Conservation (phyloP, 768 basidiomycete species). For the Lactarius pseudohatsudake region DNA sequence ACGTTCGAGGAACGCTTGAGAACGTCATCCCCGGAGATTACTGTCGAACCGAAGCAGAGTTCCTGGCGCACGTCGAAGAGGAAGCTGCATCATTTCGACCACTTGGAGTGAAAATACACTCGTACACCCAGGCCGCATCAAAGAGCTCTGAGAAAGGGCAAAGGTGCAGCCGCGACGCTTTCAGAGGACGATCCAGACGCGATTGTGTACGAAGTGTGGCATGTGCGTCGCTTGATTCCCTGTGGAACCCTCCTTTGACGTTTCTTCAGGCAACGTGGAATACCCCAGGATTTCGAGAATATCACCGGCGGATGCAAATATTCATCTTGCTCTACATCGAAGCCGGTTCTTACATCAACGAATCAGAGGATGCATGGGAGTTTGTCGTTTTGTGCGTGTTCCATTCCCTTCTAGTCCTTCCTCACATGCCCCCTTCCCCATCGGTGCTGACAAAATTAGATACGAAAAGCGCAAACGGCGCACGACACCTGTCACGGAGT, state of each 20-base stretch:
- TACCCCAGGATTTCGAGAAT: slow-evolving; percentile 86
- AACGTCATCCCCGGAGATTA: slow-evolving; percentile 84
- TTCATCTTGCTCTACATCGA: slow-evolving; percentile 96
- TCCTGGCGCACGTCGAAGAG: slow-evolving; percentile 66
- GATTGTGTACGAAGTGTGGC: slow-evolving; percentile 86
- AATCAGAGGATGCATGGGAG: slow-evolving; percentile 93
- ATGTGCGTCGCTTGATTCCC: slow-evolving; percentile 52
- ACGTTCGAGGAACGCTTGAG: slow-evolving; percentile 75
- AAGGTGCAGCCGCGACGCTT: slow-evolving; percentile 45
- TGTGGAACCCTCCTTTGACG: neutral
- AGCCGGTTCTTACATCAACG: slow-evolving; percentile 91
- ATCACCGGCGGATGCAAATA: slow-evolving; percentile 89
- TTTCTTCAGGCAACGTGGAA: slow-evolving; percentile 69
- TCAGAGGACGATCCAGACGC: slow-evolving; percentile 56
- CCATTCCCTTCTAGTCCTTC: neutral
- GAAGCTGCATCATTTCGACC: slow-evolving; percentile 83
- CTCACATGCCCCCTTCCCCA: neutral
- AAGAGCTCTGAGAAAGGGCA: slow-evolving; percentile 53
- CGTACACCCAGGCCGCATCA: slow-evolving; percentile 64
- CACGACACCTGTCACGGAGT: slow-evolving; percentile 45
- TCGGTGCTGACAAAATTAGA: slow-evolving; percentile 41
- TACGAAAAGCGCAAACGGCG: slow-evolving; percentile 80
- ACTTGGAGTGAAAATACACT: slow-evolving; percentile 68
- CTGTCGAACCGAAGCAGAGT: slow-evolving; percentile 62
- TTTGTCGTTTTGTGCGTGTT: slow-evolving; percentile 77